Percentiles rank a stretch among this genome's conserved stretches.
These are phyloP conservation scores for Puccinia polysora DNA, from an alignment of 1,284 basidiomycete genomes.

Conservation along the genomic window DNA sequence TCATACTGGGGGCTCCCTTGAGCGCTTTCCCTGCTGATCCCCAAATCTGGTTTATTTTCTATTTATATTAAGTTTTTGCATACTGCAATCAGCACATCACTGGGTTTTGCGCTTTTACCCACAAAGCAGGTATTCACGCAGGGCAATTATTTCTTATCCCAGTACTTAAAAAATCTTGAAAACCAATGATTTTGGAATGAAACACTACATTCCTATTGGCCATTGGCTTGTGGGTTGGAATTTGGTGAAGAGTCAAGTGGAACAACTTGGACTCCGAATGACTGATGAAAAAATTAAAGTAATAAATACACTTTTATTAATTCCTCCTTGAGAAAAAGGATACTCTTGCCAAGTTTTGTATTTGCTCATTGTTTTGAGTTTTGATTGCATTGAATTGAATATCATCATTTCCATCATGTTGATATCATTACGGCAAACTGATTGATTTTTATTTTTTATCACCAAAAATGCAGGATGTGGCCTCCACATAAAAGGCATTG, in stretches of 20 bases:
- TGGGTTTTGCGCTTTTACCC: slow-evolving; percentile 97
- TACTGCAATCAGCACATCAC: slow-evolving; percentile 59
- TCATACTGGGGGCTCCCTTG: background rate
- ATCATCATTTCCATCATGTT: too few relatives aligned
- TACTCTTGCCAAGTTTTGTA: too few relatives aligned
- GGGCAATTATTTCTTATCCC: slow-evolving; percentile 99
- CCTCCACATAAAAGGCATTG: slow-evolving; percentile 98
- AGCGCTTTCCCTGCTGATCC: background rate
- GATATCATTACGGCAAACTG: too few relatives aligned
- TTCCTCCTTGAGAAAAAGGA: too few relatives aligned
- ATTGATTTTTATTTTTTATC: background rate
- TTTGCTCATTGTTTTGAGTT: too few relatives aligned
- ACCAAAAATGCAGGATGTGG: slow-evolving; percentile 76
- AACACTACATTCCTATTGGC: too few relatives aligned
- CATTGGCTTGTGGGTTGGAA: too few relatives aligned
- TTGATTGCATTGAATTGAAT: background rate
- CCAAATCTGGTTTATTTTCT: slow-evolving; percentile 26
- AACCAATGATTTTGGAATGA: slow-evolving; percentile 97
- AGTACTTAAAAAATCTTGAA: slow-evolving; percentile 93
- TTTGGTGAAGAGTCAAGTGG: too few relatives aligned
- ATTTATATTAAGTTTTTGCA: background rate
- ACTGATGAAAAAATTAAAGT: slow-evolving; percentile 69
- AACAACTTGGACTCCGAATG: too few relatives aligned
- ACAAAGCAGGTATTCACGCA: slow-evolving; percentile 99
- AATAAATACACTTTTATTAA: too few relatives aligned